Base-by-base conservation (phyloP, 495 filamentous ascomycete genomes). In the Hyaloscypha variabilis region DNA sequence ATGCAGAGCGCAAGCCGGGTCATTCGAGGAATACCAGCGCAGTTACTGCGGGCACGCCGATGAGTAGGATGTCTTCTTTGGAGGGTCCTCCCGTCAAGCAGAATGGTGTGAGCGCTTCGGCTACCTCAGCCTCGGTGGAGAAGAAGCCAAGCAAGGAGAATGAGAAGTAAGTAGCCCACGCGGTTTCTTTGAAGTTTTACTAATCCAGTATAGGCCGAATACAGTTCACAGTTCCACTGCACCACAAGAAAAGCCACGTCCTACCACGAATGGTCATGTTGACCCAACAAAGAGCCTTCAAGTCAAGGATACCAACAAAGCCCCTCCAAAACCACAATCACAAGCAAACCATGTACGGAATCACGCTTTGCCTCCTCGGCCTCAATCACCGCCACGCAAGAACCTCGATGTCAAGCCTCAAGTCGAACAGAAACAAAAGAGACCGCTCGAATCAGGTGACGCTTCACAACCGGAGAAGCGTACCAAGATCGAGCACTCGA, bases 11-110 rank as follows among this genome's bases (percentile, higher is more conserved):
- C 24, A 58, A 52, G 29, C n/a, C 39, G 26, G 66, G 66, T 4
- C 69, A 69, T 55, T 60, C 66, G 8, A 60, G 69, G 28, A 71
- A 68, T 59, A 67, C 61, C 61, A 71, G 69, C 31, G 54, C 50
- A 5, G 49, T 68, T 8, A 60, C 69, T 53, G 10, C 39, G 14
- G 55, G 24, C 57, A 55, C 59, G 11, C 60, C 69, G 14, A 68
- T 71, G 66, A 62, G 54, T 59, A 66, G 69, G 14, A 42, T 65
- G 29, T 53, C 66, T 58, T 68, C 69, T 39, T 60, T 62, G 21
- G 69, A 71, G n/a, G 63, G 66, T 1, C n/a, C 28, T 1, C n/a
- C 28, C 23, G 39, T 31, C 13, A 69, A 59, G 52, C 52, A 55
- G 54, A 66, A 64, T 34, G 66, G 64, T 10, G 55, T 24, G 3